Evolutionary conservation across 306 rosid species (phyloP), one percentile per base, ranked within the genome.

Genomic region (Sicyos edulis): DNA sequence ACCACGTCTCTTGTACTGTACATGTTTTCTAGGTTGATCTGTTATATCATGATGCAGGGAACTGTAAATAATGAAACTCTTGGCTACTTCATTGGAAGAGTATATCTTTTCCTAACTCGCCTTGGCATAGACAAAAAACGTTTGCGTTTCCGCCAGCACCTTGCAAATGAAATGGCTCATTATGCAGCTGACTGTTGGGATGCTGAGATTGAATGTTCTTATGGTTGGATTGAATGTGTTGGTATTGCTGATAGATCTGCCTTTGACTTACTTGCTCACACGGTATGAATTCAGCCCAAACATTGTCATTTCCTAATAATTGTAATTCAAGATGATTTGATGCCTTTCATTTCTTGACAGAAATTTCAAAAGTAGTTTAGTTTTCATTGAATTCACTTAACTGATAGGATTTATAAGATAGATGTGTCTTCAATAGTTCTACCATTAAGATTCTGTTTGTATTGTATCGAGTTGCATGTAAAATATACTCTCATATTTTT

Each of bases 211-310:
- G 97, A 91, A 80, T 77, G 91, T 61, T 91, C 99, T 54, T 91
- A 91, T 65, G 97, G 99, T 37, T 95, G 99, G 99, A 91, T 95
- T 45, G 99, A 95, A 76, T 95, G 97, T 65, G 99, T 95, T 69
- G 99, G 99, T 20, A 95, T 95, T 76, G 99, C 99, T 0, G 99
- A 95, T 84, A 89, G 99, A 80, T 95, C 99, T 78, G 97, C 99
- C 50, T 95, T 82, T 78, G 99, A 95, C 73, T 86, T 95, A 86
- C 89, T 76, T 57, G 99, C 97, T 74, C 99, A 95, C 77, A 54
- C 95, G 64, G 99, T 95, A 89, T 75, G 80, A n/a, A 75, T 65
- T 56, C 65, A 6, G 17, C 19, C 47, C 55, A 10, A 64, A 24
- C 6, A 21, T 34, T 19, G 20, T 58, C 0, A 34, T 45, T 52